Percentiles rank a stretch among this genome's conserved stretches.
phyloP scores from a whole-genome alignment of 257 asterid genomes.

The Salvia rosmarinus region DNA sequence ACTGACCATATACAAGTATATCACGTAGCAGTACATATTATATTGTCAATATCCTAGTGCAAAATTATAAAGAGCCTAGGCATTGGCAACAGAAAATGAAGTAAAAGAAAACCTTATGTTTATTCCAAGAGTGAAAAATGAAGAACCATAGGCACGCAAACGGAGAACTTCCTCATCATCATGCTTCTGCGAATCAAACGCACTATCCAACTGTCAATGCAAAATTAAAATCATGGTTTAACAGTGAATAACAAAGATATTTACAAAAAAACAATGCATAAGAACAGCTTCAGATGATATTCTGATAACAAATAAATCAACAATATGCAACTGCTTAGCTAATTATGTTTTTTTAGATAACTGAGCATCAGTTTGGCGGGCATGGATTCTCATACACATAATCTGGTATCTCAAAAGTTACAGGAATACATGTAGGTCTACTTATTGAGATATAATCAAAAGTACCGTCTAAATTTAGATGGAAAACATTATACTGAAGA shows the following conservation, averaged over 20 bases:
- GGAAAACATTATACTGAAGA: not conserved
- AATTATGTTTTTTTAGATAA: slow-evolving; percentile 9
- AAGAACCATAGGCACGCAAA: slow-evolving; percentile 94
- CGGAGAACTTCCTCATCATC: slow-evolving; percentile 76
- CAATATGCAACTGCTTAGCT: not conserved
- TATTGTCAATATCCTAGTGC: slow-evolving; percentile 20
- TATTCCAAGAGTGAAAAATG: slow-evolving; percentile 94
- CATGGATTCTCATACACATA: slow-evolving; percentile 21
- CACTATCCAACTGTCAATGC: slow-evolving; percentile 49
- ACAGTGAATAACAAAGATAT: slow-evolving; percentile 19
- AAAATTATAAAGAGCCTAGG: slow-evolving; percentile 16
- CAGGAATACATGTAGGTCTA: not conserved
- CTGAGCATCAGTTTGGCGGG: slow-evolving; percentile 28
- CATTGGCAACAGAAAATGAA: slow-evolving; percentile 22
- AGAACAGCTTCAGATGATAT: slow-evolving; percentile 8
- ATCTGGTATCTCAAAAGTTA: not conserved
- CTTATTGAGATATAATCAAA: not conserved
- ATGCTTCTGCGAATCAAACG: slow-evolving; percentile 52
- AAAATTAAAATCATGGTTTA: slow-evolving; percentile 29
- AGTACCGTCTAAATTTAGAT: not conserved
- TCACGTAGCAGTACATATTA: slow-evolving; percentile 1
- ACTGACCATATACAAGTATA: slow-evolving; percentile 12
- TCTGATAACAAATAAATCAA: slow-evolving; percentile 9
- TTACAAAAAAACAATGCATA: not conserved
- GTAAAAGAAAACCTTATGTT: slow-evolving; percentile 67